phyloP scores from a whole-genome alignment of 2,329 filamentous ascomycete genomes.

The Verticillium longisporum region DNA sequence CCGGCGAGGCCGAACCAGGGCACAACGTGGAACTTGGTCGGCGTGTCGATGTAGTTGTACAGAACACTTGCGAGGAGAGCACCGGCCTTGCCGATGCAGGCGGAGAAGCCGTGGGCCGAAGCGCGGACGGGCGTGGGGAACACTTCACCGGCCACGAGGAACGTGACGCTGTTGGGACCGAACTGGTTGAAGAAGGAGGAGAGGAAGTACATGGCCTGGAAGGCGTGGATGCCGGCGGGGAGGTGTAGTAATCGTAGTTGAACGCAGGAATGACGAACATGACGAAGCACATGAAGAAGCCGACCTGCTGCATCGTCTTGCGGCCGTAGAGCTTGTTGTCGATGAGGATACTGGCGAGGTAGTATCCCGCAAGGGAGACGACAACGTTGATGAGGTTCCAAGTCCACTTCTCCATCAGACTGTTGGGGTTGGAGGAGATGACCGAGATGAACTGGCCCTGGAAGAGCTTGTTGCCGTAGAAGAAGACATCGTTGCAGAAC shows the following conservation, averaged over 20 bases:
- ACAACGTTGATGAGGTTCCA: conserved; percentile 91
- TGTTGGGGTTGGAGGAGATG: conserved; percentile 61
- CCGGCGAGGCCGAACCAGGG: conserved; percentile 92
- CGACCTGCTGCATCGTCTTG: conserved; percentile 93
- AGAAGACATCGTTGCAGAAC: conserved; percentile 98
- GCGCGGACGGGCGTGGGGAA: conserved; percentile 91
- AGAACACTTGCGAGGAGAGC: conserved; percentile 81
- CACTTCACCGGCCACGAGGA: conserved; percentile 94
- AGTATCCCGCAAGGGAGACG: conserved; percentile 83
- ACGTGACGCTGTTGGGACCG: conserved; percentile 91
- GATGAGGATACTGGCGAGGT: conserved; percentile 79
- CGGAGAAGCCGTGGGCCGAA: conserved; percentile 91
- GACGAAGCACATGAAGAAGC: conserved; percentile 89
- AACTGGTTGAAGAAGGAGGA: conserved; percentile 99
- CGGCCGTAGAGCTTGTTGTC: conserved; percentile 96
- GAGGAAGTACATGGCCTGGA: conserved; percentile 98
- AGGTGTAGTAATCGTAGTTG: conserved; percentile 77
- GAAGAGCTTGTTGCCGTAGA: conserved; percentile 99
- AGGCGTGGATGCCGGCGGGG: conserved; percentile 67
- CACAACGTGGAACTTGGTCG: conserved; percentile 83
- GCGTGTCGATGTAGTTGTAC: conserved; percentile 88
- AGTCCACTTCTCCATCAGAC: conserved; percentile 80
- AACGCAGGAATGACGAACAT: conserved; percentile 90
- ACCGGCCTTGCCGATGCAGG: conserved; percentile 81
- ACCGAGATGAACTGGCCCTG: conserved; percentile 84